Conservation (phyloP, 208 protist genomes). For the Wallacemonas sp. region DNA sequence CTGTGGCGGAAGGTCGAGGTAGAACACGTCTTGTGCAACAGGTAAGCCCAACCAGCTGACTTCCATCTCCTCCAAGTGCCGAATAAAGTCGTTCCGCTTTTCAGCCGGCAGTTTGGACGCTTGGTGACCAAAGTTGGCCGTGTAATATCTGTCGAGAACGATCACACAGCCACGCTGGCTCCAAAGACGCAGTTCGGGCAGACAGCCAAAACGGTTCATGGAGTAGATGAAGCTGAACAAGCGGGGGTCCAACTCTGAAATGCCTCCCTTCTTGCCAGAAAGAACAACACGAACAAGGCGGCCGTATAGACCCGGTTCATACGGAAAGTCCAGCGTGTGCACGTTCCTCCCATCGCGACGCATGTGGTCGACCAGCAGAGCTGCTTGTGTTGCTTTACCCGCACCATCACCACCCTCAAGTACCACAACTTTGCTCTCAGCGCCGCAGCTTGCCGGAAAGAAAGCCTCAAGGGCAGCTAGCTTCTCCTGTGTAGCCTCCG, state of each 20-base stretch:
- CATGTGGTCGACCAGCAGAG: conserved; percentile 46
- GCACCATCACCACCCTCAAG: conserved; percentile 92
- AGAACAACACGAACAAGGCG: conserved; percentile 78
- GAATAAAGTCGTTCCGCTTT: conserved; percentile 62
- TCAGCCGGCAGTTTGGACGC: conserved; percentile 74
- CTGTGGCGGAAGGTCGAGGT: conserved; percentile 80
- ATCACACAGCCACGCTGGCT: conserved; percentile 52
- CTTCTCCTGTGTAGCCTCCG: not conserved
- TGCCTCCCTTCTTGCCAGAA: conserved; percentile 74
- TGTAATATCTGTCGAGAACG: conserved; percentile 90
- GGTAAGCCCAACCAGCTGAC: conserved; percentile 79
- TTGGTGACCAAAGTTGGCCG: conserved; percentile 91
- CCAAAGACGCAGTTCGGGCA: conserved; percentile 66
- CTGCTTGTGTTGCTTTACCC: conserved; percentile 91
- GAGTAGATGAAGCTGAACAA: conserved; percentile 91
- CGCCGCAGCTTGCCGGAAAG: conserved; percentile 21
- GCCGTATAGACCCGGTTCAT: conserved; percentile 76
- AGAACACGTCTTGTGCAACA: conserved; percentile 62
- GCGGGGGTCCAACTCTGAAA: conserved; percentile 66
- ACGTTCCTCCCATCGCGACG: conserved; percentile 26
- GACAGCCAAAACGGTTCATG: conserved; percentile 82
- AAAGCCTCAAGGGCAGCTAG: conserved; percentile 18
- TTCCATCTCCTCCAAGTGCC: conserved; percentile 63
- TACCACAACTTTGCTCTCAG: conserved; percentile 36
- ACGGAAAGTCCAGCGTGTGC: conserved; percentile 83